phyloP scores from a whole-genome alignment of 768 basidiomycete genomes.

The Termitomyces sp. region DNA sequence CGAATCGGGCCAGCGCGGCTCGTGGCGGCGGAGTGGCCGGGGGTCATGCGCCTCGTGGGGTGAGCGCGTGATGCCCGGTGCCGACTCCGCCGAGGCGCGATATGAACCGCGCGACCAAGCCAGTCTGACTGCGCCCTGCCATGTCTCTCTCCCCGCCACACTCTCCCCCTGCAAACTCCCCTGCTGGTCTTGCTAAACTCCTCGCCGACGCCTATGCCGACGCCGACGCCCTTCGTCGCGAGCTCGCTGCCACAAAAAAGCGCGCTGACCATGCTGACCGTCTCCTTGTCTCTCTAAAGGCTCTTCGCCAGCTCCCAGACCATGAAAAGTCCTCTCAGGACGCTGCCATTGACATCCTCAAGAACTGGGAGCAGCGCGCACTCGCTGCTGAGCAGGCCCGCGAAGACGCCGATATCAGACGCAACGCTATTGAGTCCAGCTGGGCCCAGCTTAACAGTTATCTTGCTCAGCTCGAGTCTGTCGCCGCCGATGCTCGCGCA shows the following conservation, averaged over 20 bases:
- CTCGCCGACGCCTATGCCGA: slow-evolving; percentile 51
- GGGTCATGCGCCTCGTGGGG: slow-evolving; percentile 14
- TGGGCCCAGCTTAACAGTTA: slow-evolving; percentile 49
- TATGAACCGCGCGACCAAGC: background rate
- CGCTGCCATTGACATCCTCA: slow-evolving; percentile 27
- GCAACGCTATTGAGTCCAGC: slow-evolving; percentile 35
- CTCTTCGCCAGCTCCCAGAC: slow-evolving; percentile 1
- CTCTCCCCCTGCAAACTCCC: slow-evolving; percentile 1
- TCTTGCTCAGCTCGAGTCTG: slow-evolving; percentile 37
- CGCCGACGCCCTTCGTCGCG: slow-evolving; percentile 41
- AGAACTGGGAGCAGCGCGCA: slow-evolving; percentile 43
- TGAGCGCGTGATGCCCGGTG: slow-evolving; percentile 17
- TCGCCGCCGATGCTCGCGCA: slow-evolving; percentile 43
- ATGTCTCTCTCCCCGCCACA: slow-evolving; percentile 8
- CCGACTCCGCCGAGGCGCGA: slow-evolving; percentile 14
- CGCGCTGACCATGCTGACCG: slow-evolving; percentile 54
- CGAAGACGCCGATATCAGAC: slow-evolving; percentile 49
- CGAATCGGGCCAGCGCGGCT: too few species aligned
- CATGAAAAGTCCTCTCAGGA: too few species aligned
- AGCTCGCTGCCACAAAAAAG: slow-evolving; percentile 33
- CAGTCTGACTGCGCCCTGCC: background rate
- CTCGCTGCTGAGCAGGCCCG: slow-evolving; percentile 44
- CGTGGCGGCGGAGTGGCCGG: slow-evolving; percentile 7
- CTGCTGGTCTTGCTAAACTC: slow-evolving; percentile 49
- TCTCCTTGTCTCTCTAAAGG: slow-evolving; percentile 19